A percentile compares a stretch with the other conserved stretches of the same genome.
phyloP scores from a whole-genome alignment of 202 grass and related monocot genomes.

The Schoenoplectus tabernaemontani region DNA sequence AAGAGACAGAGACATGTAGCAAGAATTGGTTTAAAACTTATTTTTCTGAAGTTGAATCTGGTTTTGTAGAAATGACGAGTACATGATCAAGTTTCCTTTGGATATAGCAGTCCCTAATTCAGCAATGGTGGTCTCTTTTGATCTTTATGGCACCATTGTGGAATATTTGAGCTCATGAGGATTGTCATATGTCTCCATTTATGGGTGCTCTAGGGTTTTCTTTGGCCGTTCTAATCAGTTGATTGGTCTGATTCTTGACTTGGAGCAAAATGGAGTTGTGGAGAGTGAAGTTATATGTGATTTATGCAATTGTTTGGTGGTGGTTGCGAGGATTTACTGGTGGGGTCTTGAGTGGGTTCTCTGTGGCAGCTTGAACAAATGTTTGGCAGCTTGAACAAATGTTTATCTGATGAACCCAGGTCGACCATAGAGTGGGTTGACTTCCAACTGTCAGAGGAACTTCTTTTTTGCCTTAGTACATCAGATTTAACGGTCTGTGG shows the following conservation, averaged over 20 bases:
- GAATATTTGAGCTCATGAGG: conserved; percentile 58
- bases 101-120: conserved; percentile 56
- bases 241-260: conserved; percentile 50
- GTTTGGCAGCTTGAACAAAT: conserved; percentile 38
- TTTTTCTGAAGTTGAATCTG: conserved; percentile 39
- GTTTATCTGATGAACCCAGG: conserved; percentile 30
- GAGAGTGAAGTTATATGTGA: conserved; percentile 13
- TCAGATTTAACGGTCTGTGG: conserved; percentile 62
- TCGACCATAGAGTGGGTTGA: conserved; percentile 58
- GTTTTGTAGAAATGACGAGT: conserved; percentile 53
- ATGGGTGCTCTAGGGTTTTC: conserved; percentile 61
- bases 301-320: conserved; percentile 33
- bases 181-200: conserved; percentile 38
- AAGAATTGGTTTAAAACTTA: conserved; percentile 59
- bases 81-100: conserved; percentile 53
- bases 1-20: conserved; percentile 35
- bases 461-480: conserved; percentile 58
- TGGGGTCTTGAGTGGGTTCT: conserved; percentile 85
- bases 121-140: conserved; percentile 74
- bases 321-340: conserved; percentile 55
- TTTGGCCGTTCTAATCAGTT: conserved; percentile 62
- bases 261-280: neutral
- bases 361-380: too few relatives aligned
- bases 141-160: conserved; percentile 52
- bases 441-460: conserved; percentile 77